phyloP scores from a whole-genome alignment of 78 protist genomes.

The Cavenderia fasciculata region DNA sequence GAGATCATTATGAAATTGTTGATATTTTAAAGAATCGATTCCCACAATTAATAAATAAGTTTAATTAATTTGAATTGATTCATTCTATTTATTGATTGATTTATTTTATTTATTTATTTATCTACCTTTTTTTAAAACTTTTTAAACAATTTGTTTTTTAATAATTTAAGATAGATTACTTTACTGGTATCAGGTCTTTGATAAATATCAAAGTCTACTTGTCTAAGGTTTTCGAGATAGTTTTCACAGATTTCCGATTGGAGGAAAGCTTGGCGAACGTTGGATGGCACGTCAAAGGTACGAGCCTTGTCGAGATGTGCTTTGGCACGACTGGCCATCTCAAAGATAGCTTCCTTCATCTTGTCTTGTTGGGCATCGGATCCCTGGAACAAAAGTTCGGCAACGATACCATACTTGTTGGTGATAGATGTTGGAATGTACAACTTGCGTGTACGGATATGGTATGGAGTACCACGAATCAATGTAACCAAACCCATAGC shows the following conservation, averaged over 20 bases:
- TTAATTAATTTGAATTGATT: too few species aligned
- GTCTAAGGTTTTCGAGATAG: conserved; percentile 29
- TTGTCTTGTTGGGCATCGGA: not conserved
- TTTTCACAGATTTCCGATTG: conserved; percentile 22
- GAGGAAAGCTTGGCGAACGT: conserved; percentile 34
- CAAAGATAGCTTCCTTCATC: conserved; percentile 50
- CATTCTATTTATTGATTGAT: too few species aligned
- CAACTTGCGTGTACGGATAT: conserved; percentile 9
- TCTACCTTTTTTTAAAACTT: conserved; percentile 35
- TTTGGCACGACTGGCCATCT: conserved; percentile 62
- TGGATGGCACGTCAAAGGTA: conserved; percentile 8
- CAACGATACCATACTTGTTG: conserved; percentile 55
- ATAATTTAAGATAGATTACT: conserved; percentile 20
- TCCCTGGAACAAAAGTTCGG: conserved; percentile 38
- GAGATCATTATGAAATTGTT: too few species aligned
- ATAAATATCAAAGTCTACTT: conserved; percentile 38
- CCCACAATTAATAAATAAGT: too few species aligned
- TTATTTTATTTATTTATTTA: too few species aligned
- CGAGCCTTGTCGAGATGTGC: conserved; percentile 48
- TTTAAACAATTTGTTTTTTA: conserved; percentile 58
- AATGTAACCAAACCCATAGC: conserved; percentile 55
- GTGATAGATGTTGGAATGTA: conserved; percentile 52
- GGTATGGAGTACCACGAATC: conserved; percentile 57
- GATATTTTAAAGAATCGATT: too few species aligned
- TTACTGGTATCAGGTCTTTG: not conserved